Evolutionary conservation across 768 basidiomycete species (phyloP).

Genomic region (Pleurotus eryngii): DNA sequence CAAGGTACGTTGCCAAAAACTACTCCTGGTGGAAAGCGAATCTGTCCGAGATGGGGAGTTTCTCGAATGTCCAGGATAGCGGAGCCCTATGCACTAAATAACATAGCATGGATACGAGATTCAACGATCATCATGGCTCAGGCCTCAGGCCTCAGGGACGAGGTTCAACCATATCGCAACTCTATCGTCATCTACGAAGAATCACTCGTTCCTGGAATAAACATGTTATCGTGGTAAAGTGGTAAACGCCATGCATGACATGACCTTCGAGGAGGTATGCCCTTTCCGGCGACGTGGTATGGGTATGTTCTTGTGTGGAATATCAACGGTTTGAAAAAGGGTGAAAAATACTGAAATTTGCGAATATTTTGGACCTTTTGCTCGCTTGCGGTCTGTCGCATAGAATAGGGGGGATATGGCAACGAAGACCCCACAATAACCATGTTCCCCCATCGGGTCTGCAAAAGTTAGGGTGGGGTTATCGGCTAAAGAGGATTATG

Average conservation of each 20-base stretch:
- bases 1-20: slow-evolving; percentile 24
- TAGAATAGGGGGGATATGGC: background rate
- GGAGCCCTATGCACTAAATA: background rate
- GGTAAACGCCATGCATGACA: background rate
- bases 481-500: background rate
- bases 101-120: slow-evolving; percentile 5
- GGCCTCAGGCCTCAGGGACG: slow-evolving; percentile 1
- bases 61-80: background rate
- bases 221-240: background rate
- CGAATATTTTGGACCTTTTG: background rate
- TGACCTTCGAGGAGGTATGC: background rate
- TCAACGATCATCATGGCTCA: background rate
- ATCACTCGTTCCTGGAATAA: background rate
- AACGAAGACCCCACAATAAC: background rate
- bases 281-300: background rate
- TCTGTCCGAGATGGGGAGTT: slow-evolving; percentile 1
- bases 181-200: slow-evolving; percentile 1
- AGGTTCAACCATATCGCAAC: slow-evolving; percentile 3
- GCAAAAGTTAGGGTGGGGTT: background rate
- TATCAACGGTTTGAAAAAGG: background rate
- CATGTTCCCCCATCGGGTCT: background rate
- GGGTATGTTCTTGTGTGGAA: background rate
- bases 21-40: background rate
- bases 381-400: background rate
- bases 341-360: background rate